Base-by-base conservation (phyloP, 148 eudicot genomes). In the Arctostaphylos glauca region DNA sequence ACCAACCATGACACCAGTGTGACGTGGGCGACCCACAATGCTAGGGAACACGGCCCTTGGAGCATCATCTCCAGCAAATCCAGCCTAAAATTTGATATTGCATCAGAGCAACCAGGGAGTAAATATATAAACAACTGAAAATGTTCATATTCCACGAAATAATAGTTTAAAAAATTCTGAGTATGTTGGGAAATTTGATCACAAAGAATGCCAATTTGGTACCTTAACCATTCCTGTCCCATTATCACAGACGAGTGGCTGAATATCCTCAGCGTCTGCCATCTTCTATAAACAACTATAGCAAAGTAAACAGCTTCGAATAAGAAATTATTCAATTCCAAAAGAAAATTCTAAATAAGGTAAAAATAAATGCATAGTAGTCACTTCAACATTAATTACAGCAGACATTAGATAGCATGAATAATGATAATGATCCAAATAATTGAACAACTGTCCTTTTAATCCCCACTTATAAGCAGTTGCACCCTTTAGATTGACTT, bases 51-150 rank as follows among this genome's bases (percentile, higher is more conserved):
- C 89, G 4, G 93, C 92, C 85, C 92, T 85, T 4, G 93, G 93
- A 86, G 91, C 93, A 85, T 91, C 93, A 82, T 91, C 93, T 85
- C 93, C 91, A 8, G 91, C 93, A 81, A 91, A 91, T 77, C 93
- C 93, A 83, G 93, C 93, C 93, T 91, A 74, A 38, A n/a, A 48
- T 21, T 12, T 59, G 79, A 41, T 41, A 71, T 13, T 5, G 59
- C 47, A 46, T 19, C 9, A 44, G n/a, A 81, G 19, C 15, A 81
- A 43, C 25, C 6, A 0, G 9, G 47, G 55, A 70, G 3, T 38
- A 55, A 53, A 54, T 14, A 31, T 25, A 70, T 13, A 31, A 62
- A 43, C 54, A 38, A 64, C 19, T 4, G 41, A 64, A 64, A 38
- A 55, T 38, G 8, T 41, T 31, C 38, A 31, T 31, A 31, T 31